A percentile compares a stretch with the other conserved stretches of the same genome.
These are phyloP conservation scores for Hymenochaete sp. DNA, from an alignment of 1,284 basidiomycete genomes.

Conservation along the genomic window DNA sequence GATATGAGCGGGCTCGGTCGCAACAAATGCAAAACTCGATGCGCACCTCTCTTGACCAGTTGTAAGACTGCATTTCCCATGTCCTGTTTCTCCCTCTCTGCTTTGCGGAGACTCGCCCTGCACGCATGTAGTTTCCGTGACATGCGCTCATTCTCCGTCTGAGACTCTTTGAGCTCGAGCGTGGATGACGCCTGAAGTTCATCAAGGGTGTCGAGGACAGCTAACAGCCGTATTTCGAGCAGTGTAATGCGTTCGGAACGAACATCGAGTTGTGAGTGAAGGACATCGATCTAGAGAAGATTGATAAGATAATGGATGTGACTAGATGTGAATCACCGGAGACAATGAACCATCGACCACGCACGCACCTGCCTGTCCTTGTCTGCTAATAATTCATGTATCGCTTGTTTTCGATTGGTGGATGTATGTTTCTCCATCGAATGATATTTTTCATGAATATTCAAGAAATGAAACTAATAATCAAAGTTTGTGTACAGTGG, in stretches of 20 bases:
- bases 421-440: too few species aligned
- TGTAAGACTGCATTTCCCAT: constrained; percentile 43
- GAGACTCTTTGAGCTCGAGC: constrained; percentile 34
- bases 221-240: constrained; percentile 39
- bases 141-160: constrained; percentile 30
- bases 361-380: too few species aligned
- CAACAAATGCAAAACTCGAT: constrained; percentile 2
- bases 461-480: too few species aligned
- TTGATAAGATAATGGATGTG: too few species aligned
- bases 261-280: constrained; percentile 34
- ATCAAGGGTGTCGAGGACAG: constrained; percentile 46
- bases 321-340: too few species aligned
- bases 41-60: constrained; percentile 51
- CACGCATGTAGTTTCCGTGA: constrained; percentile 33
- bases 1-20: constrained; percentile 5
- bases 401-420: too few species aligned
- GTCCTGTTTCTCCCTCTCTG: constrained; percentile 45
- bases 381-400: too few species aligned
- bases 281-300: constrained; percentile 26
- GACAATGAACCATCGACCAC: too few species aligned
- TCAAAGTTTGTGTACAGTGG: too few species aligned
- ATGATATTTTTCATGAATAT: too few species aligned
- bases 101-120: constrained; percentile 26
- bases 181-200: constrained; percentile 32
- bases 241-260: constrained; percentile 37